A percentile compares a stretch with the other conserved stretches of the same genome.
These are phyloP conservation scores for Ettlia oleoabundans DNA, from an alignment of 139 green algal species.

Conservation along the genomic window DNA sequence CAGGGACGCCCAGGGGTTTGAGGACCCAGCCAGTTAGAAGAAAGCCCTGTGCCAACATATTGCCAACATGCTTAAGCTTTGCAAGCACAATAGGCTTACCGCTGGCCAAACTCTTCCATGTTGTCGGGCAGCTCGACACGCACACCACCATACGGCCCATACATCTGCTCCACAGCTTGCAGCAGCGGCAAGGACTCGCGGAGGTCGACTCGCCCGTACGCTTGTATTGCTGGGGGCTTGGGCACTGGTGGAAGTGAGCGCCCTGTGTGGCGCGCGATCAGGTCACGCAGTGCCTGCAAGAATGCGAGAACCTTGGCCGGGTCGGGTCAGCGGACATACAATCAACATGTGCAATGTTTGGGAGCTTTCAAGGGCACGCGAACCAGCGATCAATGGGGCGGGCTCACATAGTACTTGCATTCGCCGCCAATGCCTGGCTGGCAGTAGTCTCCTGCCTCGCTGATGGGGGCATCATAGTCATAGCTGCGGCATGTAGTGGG, in stretches of 20 bases:
- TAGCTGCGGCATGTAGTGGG: slow-evolving; percentile 34
- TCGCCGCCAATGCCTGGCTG: slow-evolving; percentile 66
- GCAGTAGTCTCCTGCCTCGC: slow-evolving; percentile 53
- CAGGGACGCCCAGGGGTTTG: no score
- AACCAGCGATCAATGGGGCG: neutral
- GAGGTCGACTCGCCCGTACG: slow-evolving; percentile 52
- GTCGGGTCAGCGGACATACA: neutral
- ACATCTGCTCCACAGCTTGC: slow-evolving; percentile 34
- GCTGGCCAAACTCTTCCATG: slow-evolving; percentile 72
- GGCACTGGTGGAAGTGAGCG: slow-evolving; percentile 38
- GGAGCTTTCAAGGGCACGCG: neutral
- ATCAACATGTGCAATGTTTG: neutral
- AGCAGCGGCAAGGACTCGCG: slow-evolving; percentile 40
- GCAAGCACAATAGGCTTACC: slow-evolving; percentile 20
- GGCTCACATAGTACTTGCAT: slow-evolving; percentile 62
- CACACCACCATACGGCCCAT: slow-evolving; percentile 29
- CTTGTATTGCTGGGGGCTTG: neutral
- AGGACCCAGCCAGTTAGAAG: no score
- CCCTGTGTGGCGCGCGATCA: slow-evolving; percentile 44
- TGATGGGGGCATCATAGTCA: slow-evolving; percentile 69
- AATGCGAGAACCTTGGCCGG: neutral
- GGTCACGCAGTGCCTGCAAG: slow-evolving; percentile 49
- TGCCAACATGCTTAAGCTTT: neutral
- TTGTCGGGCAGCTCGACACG: slow-evolving; percentile 36
- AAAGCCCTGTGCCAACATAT: neutral